Evolutionary conservation across 805 yeast genomes (phyloP).

Genomic region (Yamadazyma endophytica): DNA sequence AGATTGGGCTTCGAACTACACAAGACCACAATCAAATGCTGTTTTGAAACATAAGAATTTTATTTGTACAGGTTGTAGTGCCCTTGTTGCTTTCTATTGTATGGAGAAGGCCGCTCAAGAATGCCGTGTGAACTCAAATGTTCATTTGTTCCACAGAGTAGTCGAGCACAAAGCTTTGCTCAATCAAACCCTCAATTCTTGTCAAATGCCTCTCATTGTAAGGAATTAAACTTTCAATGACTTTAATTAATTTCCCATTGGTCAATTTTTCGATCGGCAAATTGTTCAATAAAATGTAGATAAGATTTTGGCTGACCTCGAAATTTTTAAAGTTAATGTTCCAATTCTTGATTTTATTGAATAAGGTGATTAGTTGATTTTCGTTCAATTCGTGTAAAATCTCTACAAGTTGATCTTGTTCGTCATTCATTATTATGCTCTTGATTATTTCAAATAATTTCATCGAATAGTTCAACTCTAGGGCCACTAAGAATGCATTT

Average conservation of each 20-base stretch:
- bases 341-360: conserved; percentile 89
- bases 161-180: conserved; percentile 82
- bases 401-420: conserved; percentile 56
- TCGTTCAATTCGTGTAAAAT: conserved; percentile 54
- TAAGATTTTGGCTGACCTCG: conserved; percentile 72
- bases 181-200: conserved; percentile 74
- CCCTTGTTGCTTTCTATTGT: too few species aligned
- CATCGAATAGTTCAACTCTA: conserved; percentile 88
- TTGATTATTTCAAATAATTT: conserved; percentile 74
- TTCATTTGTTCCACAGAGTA: conserved; percentile 79
- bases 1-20: too few species aligned
- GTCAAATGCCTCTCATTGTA: conserved; percentile 82
- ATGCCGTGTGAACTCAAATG: too few species aligned
- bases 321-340: conserved; percentile 83
- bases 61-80: too few species aligned
- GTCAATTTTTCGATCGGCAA: conserved; percentile 54
- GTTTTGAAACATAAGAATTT: too few species aligned
- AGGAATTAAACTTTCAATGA: conserved; percentile 76
- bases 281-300: conserved; percentile 58
- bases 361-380: conserved; percentile 56
- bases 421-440: conserved; percentile 50
- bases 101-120: too few species aligned
- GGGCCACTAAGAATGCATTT: conserved; percentile 80
- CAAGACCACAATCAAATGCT: too few species aligned
- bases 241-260: conserved; percentile 61